Evolutionary conservation across 1,284 basidiomycete genomes (phyloP).

Genomic region (Rhodotorula sp.): DNA sequence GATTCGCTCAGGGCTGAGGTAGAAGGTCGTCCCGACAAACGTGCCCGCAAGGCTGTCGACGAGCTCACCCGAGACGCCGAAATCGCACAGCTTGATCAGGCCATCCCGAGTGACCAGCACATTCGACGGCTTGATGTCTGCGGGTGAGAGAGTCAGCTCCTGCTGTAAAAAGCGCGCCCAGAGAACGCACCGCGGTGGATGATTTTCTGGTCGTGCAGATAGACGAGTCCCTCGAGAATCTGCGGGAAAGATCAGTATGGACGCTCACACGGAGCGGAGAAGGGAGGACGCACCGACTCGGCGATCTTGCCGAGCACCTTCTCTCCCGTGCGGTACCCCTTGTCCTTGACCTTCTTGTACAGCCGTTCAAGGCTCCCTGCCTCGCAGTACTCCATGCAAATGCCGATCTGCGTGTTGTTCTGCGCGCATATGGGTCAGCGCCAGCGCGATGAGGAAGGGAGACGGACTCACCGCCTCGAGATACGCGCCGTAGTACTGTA

Average conservation of each 20-base stretch:
- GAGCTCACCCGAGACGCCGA: constrained; percentile 94
- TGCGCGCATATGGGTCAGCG: constrained; percentile 4
- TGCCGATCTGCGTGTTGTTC: constrained; percentile 82
- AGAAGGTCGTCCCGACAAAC: constrained; percentile 94
- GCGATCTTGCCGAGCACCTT: constrained; percentile 88
- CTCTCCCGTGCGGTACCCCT: constrained; percentile 79
- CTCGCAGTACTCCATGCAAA: constrained; percentile 93
- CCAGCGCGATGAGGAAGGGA: no score
- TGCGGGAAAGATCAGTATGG: constrained; percentile 48
- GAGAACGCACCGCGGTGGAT: constrained; percentile 72
- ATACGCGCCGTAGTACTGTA: constrained; percentile 91
- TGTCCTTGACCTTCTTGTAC: constrained; percentile 77
- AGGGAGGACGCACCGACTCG: constrained; percentile 68
- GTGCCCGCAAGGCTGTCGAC: constrained; percentile 88
- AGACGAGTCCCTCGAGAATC: constrained; percentile 86
- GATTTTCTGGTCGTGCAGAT: constrained; percentile 85
- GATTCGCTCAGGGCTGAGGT: constrained; percentile 97
- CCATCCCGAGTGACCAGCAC: constrained; percentile 84
- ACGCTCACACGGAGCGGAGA: neutral
- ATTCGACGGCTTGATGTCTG: constrained; percentile 88
- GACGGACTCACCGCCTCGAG: constrained; percentile 69
- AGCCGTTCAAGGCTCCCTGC: constrained; percentile 80
- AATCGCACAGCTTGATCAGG: constrained; percentile 89
- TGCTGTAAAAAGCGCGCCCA: neutral
- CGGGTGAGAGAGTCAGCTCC: no score